Base-by-base conservation (phyloP, 805 yeast species). In the Candida cerambycidarum region DNA sequence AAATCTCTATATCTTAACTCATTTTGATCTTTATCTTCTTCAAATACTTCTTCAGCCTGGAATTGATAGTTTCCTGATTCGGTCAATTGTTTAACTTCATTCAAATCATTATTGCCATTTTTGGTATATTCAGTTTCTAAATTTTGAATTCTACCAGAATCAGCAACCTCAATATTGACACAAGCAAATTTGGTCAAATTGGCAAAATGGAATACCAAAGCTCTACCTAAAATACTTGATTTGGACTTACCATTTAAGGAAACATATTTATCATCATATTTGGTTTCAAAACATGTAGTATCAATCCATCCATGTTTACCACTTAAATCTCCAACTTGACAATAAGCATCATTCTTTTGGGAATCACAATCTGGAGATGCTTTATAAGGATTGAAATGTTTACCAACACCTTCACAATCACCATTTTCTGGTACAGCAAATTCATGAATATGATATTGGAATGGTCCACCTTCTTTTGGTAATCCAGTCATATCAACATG, bases 261-360 rank as follows among this genome's bases (percentile, higher is more conserved):
- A 41, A 85, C 59, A 59, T 74, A 84, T 5, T 82, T 83, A 55
- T 85, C 90, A 45, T 71, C 63, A 58, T 80, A 85, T 45, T 71
- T 69, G 21, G 79, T 67, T 60, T 82, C 83, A 59, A 78, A 82
- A 57, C 88, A 82, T 10, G 87, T 82, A 15, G 86, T 73, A 56
- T 82, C 75, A 55, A 85, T 80, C 64, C 66, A 75, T 10, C 92
- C 92, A 61, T 84, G 89, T 59, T 83, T 84, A 33, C 92, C 92
- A 27, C 86, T 77, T 53, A 84, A 76, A 56, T 84, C 90, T 44
- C 92, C 92, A 32, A 83, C 78, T 61, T 81, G 81, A 58, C 89
- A 84, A 27, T 59, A 66, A 6, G 81, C 59, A 59, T 83, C 83
- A 51, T 74, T 69, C 13, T 66, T 67, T 43, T 69, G 67, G 19